Base-by-base conservation (phyloP, 2,329 filamentous ascomycete genomes). In the Xylariaceae sp. region DNA sequence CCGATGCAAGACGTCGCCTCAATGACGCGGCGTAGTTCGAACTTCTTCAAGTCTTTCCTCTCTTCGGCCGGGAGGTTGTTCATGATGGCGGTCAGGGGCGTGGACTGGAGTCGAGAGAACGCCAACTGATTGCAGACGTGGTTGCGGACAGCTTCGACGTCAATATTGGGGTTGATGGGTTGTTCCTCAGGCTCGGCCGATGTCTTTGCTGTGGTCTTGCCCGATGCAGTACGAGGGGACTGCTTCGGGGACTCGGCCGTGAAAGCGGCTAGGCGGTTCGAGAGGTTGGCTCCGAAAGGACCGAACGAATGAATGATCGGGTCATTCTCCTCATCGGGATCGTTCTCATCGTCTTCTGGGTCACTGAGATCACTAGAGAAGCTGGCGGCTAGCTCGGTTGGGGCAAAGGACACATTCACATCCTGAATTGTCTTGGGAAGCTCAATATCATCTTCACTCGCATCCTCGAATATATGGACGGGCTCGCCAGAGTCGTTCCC, bases 61-160 rank as follows among this genome's bases (percentile, higher is more conserved):
- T 81, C 75, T 48, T 81, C 76, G 2, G 73, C 57, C 2, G 93
- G 93, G 11, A 98, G 81, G 59, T 95, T 87, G 62, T 81, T 84
- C 69, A 96, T 75, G 43, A 98, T 93, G 37, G 84, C 87, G 1
- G 91, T 94, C 37, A 97, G 75, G 3, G 93, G 91, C 19, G 89
- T 93, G 0, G 90, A 95, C 13, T 91, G 90, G 6, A 97, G 75
- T 19, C 91, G 87, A 2, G 93, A 96, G 65, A 88, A 98, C 24
- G 93, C 93, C 22, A 98, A 79, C 66, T 98, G 93, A 65, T 97
- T 97, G 62, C 93, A 78, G 48, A 95, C 82, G 61, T 98, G 93
- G 64, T 96, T 95, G 55, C 78, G 77, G 50, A 93, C 65, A 67
- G 69, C 65, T 55, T 55, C 56, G 56, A 66, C 60, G 44, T 72